Evolutionary conservation across 257 asterid species (phyloP).

Genomic region (Solanum chmielewskii): DNA sequence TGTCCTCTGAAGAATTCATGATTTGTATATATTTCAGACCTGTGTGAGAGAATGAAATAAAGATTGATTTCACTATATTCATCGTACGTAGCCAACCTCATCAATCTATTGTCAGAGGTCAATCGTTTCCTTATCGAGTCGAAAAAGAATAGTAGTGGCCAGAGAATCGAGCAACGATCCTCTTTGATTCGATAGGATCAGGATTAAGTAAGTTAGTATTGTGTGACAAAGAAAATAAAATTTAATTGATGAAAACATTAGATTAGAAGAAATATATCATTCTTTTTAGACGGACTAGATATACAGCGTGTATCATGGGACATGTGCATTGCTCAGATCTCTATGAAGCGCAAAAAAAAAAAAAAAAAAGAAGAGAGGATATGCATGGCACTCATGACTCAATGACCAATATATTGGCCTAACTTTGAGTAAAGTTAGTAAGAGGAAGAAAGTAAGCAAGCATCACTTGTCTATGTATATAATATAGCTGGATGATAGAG

Average conservation of each 20-base stretch:
- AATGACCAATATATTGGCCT: background rate
- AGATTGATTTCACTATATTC: too few species aligned
- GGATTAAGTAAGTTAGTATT: background rate
- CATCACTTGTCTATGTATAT: background rate
- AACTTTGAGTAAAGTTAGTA: background rate
- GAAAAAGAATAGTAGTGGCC: too few species aligned
- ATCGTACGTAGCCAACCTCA: too few species aligned
- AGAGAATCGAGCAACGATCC: background rate
- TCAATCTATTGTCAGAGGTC: too few species aligned
- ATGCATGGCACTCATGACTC: background rate
- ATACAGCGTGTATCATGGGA: too few species aligned
- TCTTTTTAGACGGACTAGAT: too few species aligned
- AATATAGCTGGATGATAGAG: conserved; percentile 44
- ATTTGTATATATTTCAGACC: background rate
- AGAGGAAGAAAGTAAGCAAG: background rate
- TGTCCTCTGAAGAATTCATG: background rate
- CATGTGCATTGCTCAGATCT: background rate
- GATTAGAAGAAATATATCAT: too few species aligned
- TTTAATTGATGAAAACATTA: too few species aligned
- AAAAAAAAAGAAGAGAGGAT: too few species aligned
- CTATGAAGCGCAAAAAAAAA: background rate
- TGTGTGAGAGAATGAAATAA: background rate
- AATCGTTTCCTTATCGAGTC: too few species aligned
- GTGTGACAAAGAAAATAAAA: background rate
- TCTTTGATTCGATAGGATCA: too few species aligned